Percentiles rank a stretch among this genome's conserved stretches.
Evolutionary conservation across 345 rosid species (phyloP).

Genomic region (Sonneratia alba): DNA sequence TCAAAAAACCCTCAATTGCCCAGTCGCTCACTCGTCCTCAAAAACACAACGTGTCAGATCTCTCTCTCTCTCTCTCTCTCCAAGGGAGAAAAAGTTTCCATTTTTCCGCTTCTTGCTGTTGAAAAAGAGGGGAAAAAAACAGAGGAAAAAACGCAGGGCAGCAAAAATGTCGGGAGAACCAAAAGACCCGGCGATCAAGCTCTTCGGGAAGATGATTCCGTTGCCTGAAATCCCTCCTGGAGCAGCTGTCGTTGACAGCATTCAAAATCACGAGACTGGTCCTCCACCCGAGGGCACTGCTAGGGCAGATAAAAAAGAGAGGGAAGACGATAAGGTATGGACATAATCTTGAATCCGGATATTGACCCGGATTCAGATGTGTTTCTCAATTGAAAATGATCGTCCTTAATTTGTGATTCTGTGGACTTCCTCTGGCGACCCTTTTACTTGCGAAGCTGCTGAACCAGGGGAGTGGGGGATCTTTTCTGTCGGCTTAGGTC

Average conservation of each 20-base stretch:
- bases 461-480: background rate
- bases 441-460: background rate
- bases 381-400: slow-evolving; percentile 17
- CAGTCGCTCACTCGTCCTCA: slow-evolving; percentile 5
- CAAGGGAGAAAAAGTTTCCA: slow-evolving; percentile 4
- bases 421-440: slow-evolving; percentile 8
- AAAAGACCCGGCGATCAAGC: slow-evolving; percentile 80
- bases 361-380: slow-evolving; percentile 16
- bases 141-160: background rate
- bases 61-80: slow-evolving; percentile 19
- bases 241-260: slow-evolving; percentile 14
- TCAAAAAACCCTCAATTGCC: slow-evolving; percentile 22
- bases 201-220: slow-evolving; percentile 81
- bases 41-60: slow-evolving; percentile 19
- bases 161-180: slow-evolving; percentile 52
- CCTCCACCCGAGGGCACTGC: slow-evolving; percentile 19
- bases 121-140: background rate
- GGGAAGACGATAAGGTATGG: slow-evolving; percentile 26
- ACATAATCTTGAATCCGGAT: slow-evolving; percentile 10
- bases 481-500: background rate
- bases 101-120: slow-evolving; percentile 17
- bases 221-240: slow-evolving; percentile 38
- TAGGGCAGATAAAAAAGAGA: slow-evolving; percentile 14
- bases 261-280: slow-evolving; percentile 29
- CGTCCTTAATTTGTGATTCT: slow-evolving; percentile 14